These are phyloP conservation scores for Capsicum rhomboideum DNA, from an alignment of 257 asterid species.

Conservation along the genomic window DNA sequence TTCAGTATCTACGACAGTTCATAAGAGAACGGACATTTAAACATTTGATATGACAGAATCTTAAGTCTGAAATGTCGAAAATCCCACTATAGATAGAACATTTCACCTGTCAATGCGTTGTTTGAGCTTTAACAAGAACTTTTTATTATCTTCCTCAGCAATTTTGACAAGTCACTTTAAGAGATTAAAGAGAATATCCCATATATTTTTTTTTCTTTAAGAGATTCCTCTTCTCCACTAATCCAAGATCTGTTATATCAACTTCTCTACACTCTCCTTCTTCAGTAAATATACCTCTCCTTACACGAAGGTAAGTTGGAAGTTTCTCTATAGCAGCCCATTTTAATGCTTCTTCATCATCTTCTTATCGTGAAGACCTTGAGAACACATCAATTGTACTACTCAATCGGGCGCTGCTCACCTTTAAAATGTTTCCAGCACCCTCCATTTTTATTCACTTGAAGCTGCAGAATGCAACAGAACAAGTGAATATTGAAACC, in stretches of 20 bases:
- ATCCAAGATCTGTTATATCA: conserved; percentile 23
- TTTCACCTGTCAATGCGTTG: conserved; percentile 19
- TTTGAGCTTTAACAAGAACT: conserved; percentile 22
- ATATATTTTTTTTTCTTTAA: too few relatives aligned
- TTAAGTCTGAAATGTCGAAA: not conserved
- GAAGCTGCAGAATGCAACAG: not conserved
- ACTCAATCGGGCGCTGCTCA: conserved; percentile 19
- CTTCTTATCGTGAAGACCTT: conserved; percentile 14
- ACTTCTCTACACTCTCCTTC: conserved; percentile 14
- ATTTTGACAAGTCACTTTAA: conserved; percentile 17
- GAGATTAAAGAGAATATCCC: too few relatives aligned
- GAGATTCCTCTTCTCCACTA: conserved; percentile 12
- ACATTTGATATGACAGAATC: not conserved
- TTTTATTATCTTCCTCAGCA: conserved; percentile 27
- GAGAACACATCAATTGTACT: conserved; percentile 17
- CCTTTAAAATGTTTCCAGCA: not conserved
- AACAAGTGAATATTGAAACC: not conserved
- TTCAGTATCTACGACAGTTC: not conserved
- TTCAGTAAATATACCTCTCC: conserved; percentile 21
- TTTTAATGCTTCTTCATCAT: conserved; percentile 23
- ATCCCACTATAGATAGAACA: not conserved
- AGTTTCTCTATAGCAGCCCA: conserved; percentile 31
- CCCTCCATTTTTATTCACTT: conserved; percentile 9
- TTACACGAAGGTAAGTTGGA: conserved; percentile 20
- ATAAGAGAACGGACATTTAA: not conserved